Percentiles rank a stretch among this genome's conserved stretches.
Evolutionary conservation across 495 filamentous ascomycete genomes (phyloP).

Genomic region (Elaphomyces granulatus): DNA sequence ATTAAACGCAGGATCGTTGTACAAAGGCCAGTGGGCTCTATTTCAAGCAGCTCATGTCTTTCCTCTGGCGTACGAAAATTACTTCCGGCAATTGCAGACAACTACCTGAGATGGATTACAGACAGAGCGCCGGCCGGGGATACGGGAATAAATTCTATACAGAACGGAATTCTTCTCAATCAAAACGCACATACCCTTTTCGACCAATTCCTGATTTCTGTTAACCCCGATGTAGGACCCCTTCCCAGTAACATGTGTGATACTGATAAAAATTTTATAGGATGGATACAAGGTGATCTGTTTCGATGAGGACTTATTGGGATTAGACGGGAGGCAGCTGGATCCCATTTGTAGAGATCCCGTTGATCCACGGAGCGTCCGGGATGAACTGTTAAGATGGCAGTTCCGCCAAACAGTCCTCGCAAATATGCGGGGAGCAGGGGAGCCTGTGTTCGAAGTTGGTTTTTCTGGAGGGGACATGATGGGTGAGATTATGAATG

Average conservation of each 20-base stretch:
- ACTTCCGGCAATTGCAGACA: constrained; percentile 12
- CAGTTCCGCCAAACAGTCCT: constrained; percentile 29
- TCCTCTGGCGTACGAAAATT: constrained; percentile 20
- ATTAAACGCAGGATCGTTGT: too few species aligned
- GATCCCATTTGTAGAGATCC: constrained; percentile 16
- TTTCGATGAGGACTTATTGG: too few species aligned
- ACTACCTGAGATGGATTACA: constrained; percentile 19
- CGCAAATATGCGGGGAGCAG: constrained; percentile 22
- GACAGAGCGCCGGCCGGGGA: constrained; percentile 5
- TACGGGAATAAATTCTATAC: constrained; percentile 20
- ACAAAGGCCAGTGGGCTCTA: constrained; percentile 9
- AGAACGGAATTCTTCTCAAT: constrained; percentile 21
- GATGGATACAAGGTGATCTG: too few species aligned
- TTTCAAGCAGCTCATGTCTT: constrained; percentile 25
- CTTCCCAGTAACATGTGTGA: background rate
- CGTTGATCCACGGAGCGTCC: constrained; percentile 17
- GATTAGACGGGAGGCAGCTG: constrained; percentile 18
- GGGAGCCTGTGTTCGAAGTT: constrained; percentile 27
- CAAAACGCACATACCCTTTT: background rate
- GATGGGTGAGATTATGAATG: constrained; percentile 19
- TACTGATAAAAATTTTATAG: too few species aligned
- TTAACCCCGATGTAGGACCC: constrained; percentile 1
- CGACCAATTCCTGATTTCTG: constrained; percentile 1
- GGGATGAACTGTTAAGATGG: constrained; percentile 26
- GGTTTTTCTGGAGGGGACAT: constrained; percentile 29